These are phyloP conservation scores for Saturnispora hagleri DNA, from an alignment of 805 yeast species.

Conservation along the genomic window DNA sequence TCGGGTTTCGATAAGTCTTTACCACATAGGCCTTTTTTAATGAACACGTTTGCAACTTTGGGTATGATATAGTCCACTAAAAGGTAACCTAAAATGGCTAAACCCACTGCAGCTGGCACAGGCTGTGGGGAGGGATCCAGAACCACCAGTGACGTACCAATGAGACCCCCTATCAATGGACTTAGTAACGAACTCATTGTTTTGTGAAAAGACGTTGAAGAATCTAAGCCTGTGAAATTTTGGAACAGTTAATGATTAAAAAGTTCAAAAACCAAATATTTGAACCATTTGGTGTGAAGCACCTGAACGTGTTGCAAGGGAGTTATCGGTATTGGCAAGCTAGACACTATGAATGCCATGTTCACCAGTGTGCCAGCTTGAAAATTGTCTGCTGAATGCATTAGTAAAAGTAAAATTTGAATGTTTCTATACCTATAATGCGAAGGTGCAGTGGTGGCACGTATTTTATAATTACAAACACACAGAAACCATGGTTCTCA, in stretches of 20 bases:
- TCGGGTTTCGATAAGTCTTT: constrained; percentile 71
- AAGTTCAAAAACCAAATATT: not conserved
- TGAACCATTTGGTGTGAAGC: not conserved
- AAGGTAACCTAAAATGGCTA: constrained; percentile 57
- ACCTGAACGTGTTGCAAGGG: not conserved
- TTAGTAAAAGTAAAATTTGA: too few relatives aligned
- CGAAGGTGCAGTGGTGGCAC: too few relatives aligned
- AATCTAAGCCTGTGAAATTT: not conserved
- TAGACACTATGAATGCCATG: not conserved
- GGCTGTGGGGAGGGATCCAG: constrained; percentile 26
- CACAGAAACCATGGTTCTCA: too few relatives aligned
- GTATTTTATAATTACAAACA: too few relatives aligned
- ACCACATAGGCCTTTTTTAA: constrained; percentile 76
- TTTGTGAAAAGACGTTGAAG: not conserved
- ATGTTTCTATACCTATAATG: too few relatives aligned
- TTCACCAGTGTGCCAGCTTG: not conserved
- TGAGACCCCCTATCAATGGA: not conserved
- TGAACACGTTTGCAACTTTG: constrained; percentile 51
- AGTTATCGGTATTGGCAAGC: not conserved
- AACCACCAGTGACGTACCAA: not conserved
- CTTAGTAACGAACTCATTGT: not conserved
- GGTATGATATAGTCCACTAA: constrained; percentile 60
- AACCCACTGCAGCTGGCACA: constrained; percentile 52
- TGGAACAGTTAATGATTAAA: not conserved
- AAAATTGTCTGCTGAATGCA: too few relatives aligned